Percentiles rank a stretch among this genome's conserved stretches.
These are phyloP conservation scores for Leersia perrieri DNA, from an alignment of 176 grass and related monocot species.

Conservation along the genomic window DNA sequence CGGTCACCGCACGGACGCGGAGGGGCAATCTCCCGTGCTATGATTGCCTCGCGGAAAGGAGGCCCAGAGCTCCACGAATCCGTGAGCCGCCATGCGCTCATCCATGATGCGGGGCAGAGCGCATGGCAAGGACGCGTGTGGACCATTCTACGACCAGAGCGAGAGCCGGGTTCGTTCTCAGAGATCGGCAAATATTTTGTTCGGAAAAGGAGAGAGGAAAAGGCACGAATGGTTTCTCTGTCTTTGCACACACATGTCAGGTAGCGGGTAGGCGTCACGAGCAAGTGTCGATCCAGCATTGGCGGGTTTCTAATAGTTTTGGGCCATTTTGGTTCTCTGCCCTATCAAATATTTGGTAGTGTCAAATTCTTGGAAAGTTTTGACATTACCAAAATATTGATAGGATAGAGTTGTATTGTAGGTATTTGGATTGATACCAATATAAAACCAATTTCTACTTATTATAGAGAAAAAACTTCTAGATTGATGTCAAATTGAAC, in stretches of 20 bases:
- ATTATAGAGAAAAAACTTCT: too few species aligned
- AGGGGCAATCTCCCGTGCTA: background rate
- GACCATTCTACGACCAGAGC: too few species aligned
- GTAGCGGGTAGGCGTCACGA: background rate
- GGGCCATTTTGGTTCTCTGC: too few species aligned
- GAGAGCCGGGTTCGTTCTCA: background rate
- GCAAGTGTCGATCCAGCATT: slow-evolving; percentile 15
- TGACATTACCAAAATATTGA: too few species aligned
- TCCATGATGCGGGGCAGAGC: slow-evolving; percentile 7
- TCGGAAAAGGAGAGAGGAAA: background rate
- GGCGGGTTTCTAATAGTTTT: background rate
- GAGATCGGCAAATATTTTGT: background rate
- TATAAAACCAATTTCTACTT: too few species aligned
- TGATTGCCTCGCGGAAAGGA: background rate
- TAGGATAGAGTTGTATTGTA: too few species aligned
- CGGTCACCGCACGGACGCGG: background rate
- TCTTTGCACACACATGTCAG: slow-evolving; percentile 26
- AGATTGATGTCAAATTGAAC: too few species aligned
- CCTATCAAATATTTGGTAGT: too few species aligned
- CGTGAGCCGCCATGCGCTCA: background rate
- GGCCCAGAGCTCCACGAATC: slow-evolving; percentile 5
- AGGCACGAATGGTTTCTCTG: slow-evolving; percentile 8
- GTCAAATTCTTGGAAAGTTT: too few species aligned
- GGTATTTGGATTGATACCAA: too few species aligned
- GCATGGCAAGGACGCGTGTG: too few species aligned